These are phyloP conservation scores for Carex parvula DNA, from an alignment of 176 grass and related monocot genomes.

Conservation along the genomic window DNA sequence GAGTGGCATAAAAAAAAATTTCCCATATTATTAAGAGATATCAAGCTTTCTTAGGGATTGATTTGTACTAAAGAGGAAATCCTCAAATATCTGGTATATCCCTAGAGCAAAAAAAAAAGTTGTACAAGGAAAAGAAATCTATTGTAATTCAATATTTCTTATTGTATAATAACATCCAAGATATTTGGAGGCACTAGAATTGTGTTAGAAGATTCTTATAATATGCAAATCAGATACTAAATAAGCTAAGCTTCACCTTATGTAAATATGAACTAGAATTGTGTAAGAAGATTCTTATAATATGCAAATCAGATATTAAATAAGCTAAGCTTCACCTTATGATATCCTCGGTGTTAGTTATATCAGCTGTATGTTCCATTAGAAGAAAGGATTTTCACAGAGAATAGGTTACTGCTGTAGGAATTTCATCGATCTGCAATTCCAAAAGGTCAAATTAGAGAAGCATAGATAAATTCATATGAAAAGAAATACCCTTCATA, in stretches of 20 bases:
- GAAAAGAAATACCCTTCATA: background rate
- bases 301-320: conserved; percentile 1
- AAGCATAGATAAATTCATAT: background rate
- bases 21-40: conserved; percentile 2
- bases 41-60: background rate
- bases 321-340: conserved; percentile 3
- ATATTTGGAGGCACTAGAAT: background rate
- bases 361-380: background rate
- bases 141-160: background rate
- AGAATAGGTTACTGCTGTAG: background rate
- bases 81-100: background rate
- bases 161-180: background rate
- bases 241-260: conserved; percentile 2
- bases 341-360: background rate
- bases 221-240: background rate
- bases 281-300: background rate
- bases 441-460: background rate
- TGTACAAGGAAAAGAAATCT: background rate
- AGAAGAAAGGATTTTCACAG: background rate
- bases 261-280: background rate
- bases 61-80: background rate
- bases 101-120: background rate
- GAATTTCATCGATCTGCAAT: conserved; percentile 4
- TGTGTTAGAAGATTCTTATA: background rate
- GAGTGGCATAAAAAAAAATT: too few species aligned